phyloP scores from a whole-genome alignment of 2,329 filamentous ascomycete species.

The Hymenoscyphus scutula region DNA sequence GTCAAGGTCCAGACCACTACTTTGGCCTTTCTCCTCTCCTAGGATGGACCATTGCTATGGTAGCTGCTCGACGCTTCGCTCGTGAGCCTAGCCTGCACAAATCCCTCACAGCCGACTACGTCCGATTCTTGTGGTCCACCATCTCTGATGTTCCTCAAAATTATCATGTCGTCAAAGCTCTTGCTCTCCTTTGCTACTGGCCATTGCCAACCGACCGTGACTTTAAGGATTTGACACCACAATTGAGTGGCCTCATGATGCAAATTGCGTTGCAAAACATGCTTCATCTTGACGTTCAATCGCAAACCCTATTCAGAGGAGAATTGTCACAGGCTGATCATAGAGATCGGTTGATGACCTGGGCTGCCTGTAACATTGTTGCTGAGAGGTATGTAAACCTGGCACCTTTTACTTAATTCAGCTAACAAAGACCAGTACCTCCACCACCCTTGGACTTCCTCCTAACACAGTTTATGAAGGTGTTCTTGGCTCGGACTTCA shows the following conservation, averaged over 20 bases:
- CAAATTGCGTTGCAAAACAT: constrained; percentile 33
- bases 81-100: constrained; percentile 50
- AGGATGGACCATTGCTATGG: constrained; percentile 66
- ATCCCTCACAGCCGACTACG: constrained; percentile 17
- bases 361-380: constrained; percentile 67
- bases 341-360: constrained; percentile 60
- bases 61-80: constrained; percentile 59
- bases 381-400: constrained; percentile 54
- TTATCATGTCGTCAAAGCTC: constrained; percentile 27
- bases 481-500: constrained; percentile 46
- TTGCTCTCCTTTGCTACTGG: constrained; percentile 34
- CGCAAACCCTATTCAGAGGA: constrained; percentile 28
- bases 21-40: constrained; percentile 58
- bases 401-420: constrained; percentile 9
- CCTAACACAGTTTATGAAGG: constrained; percentile 60
- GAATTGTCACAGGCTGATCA: constrained; percentile 21
- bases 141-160: constrained; percentile 25
- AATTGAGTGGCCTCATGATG: constrained; percentile 33
- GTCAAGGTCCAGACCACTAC: constrained; percentile 54
- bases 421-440: constrained; percentile 45
- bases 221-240: constrained; percentile 29
- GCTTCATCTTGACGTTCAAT: constrained; percentile 28
- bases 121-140: constrained; percentile 25
- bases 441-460: constrained; percentile 67
- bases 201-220: constrained; percentile 31